Percentiles rank a stretch among this genome's conserved stretches.
phyloP scores from a whole-genome alignment of 306 rosid species.

The Gastrolobium villosum region DNA sequence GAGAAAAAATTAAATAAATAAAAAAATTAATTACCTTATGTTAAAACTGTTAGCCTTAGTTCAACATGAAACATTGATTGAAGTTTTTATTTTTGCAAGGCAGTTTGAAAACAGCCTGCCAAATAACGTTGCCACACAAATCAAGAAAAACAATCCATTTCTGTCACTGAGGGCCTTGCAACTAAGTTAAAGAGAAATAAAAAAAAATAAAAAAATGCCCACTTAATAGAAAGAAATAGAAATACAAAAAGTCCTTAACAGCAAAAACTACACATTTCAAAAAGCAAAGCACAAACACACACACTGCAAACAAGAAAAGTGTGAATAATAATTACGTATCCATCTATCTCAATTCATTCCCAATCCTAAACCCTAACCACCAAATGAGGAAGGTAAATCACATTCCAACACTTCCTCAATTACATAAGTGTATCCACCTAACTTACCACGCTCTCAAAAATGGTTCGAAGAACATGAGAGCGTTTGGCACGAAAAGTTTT shows the following conservation, averaged over 20 bases:
- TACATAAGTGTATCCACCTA: constrained; percentile 3
- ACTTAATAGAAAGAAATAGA: neutral
- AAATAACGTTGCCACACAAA: neutral
- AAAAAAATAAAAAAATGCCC: neutral
- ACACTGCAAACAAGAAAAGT: neutral
- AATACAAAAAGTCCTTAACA: neutral
- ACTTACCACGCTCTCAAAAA: neutral
- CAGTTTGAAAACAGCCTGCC: neutral
- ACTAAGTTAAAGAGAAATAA: neutral
- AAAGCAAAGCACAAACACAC: neutral
- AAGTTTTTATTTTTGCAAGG: neutral
- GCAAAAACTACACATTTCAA: neutral
- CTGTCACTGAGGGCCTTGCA: neutral
- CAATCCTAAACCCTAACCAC: neutral
- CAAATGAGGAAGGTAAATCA: neutral
- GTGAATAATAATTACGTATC: neutral
- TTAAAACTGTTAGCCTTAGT: neutral
- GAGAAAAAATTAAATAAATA: no score
- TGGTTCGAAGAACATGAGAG: neutral
- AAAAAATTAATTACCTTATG: no score
- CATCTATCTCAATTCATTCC: constrained; percentile 2
- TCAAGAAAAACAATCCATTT: neutral
- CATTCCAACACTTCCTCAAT: neutral
- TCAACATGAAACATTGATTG: constrained; percentile 42
- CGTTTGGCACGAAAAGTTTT: neutral